phyloP scores from a whole-genome alignment of 345 rosid genomes.

The Lepidium aucheri region DNA sequence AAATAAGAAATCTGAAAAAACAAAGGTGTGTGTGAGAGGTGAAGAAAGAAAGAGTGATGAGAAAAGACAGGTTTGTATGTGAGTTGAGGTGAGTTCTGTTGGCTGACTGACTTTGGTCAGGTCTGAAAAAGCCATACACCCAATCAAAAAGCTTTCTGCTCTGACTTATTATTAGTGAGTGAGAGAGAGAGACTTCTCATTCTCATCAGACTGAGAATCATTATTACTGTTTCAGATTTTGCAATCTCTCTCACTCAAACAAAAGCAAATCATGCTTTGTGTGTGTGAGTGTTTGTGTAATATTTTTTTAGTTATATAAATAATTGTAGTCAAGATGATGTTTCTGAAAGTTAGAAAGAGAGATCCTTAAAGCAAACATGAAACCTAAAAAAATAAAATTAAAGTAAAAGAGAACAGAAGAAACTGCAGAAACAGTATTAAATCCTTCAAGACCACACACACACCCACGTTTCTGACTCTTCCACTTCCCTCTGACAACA shows the following conservation, averaged over 20 bases:
- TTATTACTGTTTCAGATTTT: neutral
- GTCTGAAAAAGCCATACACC: slow-evolving; percentile 24
- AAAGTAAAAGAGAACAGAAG: neutral
- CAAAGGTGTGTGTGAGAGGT: neutral
- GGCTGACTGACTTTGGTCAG: slow-evolving; percentile 18
- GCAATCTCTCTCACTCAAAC: neutral
- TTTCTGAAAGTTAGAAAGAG: slow-evolving; percentile 22
- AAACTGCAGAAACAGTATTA: slow-evolving; percentile 15
- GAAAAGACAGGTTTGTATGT: slow-evolving; percentile 15
- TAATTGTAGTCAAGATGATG: slow-evolving; percentile 5
- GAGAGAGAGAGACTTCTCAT: slow-evolving; percentile 15
- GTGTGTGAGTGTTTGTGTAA: neutral
- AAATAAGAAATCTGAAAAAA: neutral
- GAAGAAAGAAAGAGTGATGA: neutral
- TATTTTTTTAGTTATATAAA: neutral
- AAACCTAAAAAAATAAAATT: neutral
- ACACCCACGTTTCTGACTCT: slow-evolving; percentile 26
- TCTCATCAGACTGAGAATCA: neutral
- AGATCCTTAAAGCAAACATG: slow-evolving; percentile 6
- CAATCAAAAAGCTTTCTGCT: slow-evolving; percentile 15
- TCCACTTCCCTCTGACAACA: slow-evolving; percentile 23
- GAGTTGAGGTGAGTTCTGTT: slow-evolving; percentile 18
- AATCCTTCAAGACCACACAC: slow-evolving; percentile 17
- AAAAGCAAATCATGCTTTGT: neutral
- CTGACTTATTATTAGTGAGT: slow-evolving; percentile 10